These are phyloP conservation scores for Xylariaceae sp. DNA, from an alignment of 2,329 filamentous ascomycete species.

Conservation along the genomic window DNA sequence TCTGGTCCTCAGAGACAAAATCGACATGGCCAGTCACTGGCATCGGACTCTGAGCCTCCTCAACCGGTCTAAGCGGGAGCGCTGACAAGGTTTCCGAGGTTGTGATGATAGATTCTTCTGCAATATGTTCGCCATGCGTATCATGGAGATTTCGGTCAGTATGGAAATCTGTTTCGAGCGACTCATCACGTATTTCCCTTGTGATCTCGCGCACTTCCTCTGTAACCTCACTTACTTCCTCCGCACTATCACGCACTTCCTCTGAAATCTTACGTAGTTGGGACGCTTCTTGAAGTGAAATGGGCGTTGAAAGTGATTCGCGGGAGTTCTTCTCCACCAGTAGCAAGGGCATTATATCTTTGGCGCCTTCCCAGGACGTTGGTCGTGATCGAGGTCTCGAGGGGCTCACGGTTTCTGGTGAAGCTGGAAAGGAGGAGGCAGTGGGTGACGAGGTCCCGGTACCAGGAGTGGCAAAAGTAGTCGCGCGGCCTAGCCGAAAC, in stretches of 20 bases:
- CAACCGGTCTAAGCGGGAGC: slow-evolving; percentile 8
- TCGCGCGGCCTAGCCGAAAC: slow-evolving; percentile 46
- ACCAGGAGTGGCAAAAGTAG: slow-evolving; percentile 35
- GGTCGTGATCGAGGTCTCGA: slow-evolving; percentile 43
- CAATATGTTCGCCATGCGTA: background rate
- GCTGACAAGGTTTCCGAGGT: slow-evolving; percentile 13
- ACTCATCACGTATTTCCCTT: background rate
- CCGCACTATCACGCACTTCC: background rate
- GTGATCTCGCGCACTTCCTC: too few species aligned
- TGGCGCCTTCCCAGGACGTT: slow-evolving; percentile 57
- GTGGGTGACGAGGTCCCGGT: slow-evolving; percentile 33
- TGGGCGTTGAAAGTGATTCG: slow-evolving; percentile 31
- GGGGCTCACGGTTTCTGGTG: slow-evolving; percentile 33
- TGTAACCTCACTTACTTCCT: too few species aligned
- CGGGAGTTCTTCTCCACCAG: slow-evolving; percentile 62
- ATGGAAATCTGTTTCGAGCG: background rate
- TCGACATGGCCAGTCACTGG: slow-evolving; percentile 37
- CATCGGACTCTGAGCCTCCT: slow-evolving; percentile 19
- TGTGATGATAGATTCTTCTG: slow-evolving; percentile 1
- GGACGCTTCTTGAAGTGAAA: slow-evolving; percentile 37
- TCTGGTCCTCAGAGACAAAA: slow-evolving; percentile 39
- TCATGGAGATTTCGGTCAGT: background rate
- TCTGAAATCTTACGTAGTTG: slow-evolving; percentile 36
- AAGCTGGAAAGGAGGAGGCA: slow-evolving; percentile 29
- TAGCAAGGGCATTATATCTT: slow-evolving; percentile 76